Percentiles rank a stretch among this genome's conserved stretches.
Evolutionary conservation across 2,329 filamentous ascomycete species (phyloP).

Genomic region (Colletotrichum lini): DNA sequence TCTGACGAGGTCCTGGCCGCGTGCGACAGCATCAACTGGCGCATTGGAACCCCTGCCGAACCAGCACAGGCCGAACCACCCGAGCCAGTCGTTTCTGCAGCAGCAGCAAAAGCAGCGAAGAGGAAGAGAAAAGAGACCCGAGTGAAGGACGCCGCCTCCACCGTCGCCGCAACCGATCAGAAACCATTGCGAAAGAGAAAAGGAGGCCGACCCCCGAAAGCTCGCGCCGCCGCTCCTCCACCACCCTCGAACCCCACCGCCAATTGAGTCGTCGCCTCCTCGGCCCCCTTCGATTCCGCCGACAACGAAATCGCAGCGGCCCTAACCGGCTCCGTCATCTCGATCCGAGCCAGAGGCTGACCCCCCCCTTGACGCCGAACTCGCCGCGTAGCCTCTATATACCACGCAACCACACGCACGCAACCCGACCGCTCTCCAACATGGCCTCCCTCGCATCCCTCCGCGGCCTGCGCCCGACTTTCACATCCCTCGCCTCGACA

Average conservation of each 20-base stretch:
- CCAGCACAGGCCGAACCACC: neutral
- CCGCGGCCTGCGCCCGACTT: conserved; percentile 50
- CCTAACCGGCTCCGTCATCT: neutral
- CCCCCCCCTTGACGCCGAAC: neutral
- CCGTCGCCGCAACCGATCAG: no score
- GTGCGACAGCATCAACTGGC: neutral
- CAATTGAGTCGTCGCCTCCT: neutral
- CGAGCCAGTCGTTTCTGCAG: neutral
- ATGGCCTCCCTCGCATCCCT: conserved; percentile 44
- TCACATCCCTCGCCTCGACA: conserved; percentile 36
- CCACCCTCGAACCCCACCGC: neutral
- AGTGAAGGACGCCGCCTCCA: neutral
- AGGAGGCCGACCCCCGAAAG: neutral
- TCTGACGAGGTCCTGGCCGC: conserved; percentile 10
- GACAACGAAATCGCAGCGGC: neutral
- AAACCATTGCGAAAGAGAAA: neutral
- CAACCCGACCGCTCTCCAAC: neutral
- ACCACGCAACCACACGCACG: neutral
- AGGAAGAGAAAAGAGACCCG: neutral
- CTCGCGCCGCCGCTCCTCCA: neutral
- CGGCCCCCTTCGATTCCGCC: conserved; percentile 7
- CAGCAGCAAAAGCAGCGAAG: neutral
- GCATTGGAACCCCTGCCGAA: neutral
- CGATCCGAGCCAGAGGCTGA: neutral
- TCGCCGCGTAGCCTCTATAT: neutral